phyloP scores from a whole-genome alignment of 2,329 filamentous ascomycete genomes.

The Chrysosporium queenslandicum region DNA sequence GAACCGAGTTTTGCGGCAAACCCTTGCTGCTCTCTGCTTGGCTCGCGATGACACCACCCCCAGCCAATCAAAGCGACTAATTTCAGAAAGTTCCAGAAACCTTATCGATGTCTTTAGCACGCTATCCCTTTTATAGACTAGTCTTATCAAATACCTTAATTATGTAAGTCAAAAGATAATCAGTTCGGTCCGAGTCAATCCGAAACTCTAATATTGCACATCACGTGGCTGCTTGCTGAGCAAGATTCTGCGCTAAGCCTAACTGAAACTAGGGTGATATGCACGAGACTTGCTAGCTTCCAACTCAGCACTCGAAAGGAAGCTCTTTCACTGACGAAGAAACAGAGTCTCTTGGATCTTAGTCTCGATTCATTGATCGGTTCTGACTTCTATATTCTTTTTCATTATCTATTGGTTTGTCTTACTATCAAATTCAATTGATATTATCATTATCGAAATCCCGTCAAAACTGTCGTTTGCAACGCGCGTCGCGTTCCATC shows the following conservation, averaged over 20 bases:
- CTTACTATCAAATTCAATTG: not conserved
- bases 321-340: not conserved
- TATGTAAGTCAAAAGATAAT: no score
- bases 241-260: not conserved
- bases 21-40: not conserved
- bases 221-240: no score
- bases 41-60: conserved; percentile 6
- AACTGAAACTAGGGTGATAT: not conserved
- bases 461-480: not conserved
- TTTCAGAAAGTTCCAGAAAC: not conserved
- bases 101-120: no score
- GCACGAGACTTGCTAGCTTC: not conserved
- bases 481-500: not conserved
- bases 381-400: not conserved
- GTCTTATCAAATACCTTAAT: not conserved
- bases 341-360: not conserved
- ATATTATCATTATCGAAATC: not conserved
- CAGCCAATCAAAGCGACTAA: not conserved
- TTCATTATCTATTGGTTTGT: not conserved
- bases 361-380: not conserved
- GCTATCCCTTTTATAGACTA: not conserved
- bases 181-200: no score
- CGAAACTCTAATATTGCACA: no score
- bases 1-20: not conserved
- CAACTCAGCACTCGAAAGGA: not conserved